A percentile compares a stretch with the other conserved stretches of the same genome.
These are phyloP conservation scores for Magnusiomyces tetraspermus DNA, from an alignment of 1,139 yeast species.

Conservation along the genomic window DNA sequence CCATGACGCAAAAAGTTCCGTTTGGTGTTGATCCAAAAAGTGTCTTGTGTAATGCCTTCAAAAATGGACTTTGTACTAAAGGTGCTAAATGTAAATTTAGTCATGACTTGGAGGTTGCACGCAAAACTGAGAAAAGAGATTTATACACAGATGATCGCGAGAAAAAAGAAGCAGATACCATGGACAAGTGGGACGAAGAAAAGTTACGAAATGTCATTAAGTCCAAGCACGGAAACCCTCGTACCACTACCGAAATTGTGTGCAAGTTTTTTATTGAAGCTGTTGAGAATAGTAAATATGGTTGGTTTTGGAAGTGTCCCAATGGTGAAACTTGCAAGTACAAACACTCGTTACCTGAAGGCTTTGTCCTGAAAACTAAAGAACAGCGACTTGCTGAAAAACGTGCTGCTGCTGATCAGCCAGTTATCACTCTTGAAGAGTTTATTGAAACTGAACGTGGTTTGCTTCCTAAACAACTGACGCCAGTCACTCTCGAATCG, in stretches of 20 bases:
- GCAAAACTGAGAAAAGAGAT: constrained; percentile 85
- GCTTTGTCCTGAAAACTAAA: constrained; percentile 91
- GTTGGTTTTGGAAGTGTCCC: constrained; percentile 99
- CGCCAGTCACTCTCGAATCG: constrained; percentile 81
- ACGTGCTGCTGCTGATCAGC: constrained; percentile 75
- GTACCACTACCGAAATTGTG: constrained; percentile 89
- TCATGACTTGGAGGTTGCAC: constrained; percentile 71
- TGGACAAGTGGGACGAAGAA: constrained; percentile 97
- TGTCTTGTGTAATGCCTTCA: constrained; percentile 83
- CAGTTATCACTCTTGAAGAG: constrained; percentile 89
- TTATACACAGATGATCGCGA: constrained; percentile 81
- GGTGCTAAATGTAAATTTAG: constrained; percentile 91
- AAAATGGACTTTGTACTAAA: constrained; percentile 79
- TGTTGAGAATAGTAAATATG: constrained; percentile 93
- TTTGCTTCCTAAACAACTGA: constrained; percentile 65
- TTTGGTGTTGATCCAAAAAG: constrained; percentile 98
- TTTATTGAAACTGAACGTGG: constrained; percentile 91
- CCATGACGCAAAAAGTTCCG: constrained; percentile 66
- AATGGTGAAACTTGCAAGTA: constrained; percentile 93
- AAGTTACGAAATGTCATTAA: constrained; percentile 76
- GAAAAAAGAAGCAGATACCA: constrained; percentile 70
- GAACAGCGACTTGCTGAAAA: constrained; percentile 89
- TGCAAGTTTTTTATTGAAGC: constrained; percentile 95
- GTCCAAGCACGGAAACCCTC: constrained; percentile 90
- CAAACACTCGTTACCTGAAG: constrained; percentile 94